Percentiles rank a stretch among this genome's conserved stretches.
Conservation (phyloP, 768 basidiomycete species). For the Leccinum variicolor region DNA sequence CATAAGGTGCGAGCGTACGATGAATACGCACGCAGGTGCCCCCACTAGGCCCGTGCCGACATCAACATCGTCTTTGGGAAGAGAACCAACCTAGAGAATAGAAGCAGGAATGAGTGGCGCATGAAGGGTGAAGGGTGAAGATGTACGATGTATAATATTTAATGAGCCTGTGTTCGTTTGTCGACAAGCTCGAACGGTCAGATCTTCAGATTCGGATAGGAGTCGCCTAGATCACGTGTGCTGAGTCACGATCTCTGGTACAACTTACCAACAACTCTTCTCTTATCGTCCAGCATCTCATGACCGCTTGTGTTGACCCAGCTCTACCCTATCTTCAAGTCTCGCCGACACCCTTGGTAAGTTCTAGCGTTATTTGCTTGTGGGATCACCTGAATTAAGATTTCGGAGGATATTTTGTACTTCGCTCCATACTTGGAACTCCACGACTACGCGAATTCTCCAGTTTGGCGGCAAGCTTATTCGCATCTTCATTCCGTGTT, state of each 20-base stretch:
- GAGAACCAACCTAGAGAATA: conserved; percentile 78
- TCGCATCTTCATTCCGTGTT: neutral
- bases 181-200: too few relatives aligned
- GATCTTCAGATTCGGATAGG: too few relatives aligned
- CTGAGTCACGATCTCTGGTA: too few relatives aligned
- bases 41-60: conserved; percentile 98
- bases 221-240: too few relatives aligned
- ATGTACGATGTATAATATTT: too few relatives aligned
- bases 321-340: neutral
- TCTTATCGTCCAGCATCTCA: neutral
- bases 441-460: neutral
- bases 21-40: conserved; percentile 79
- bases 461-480: neutral
- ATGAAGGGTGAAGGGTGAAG: conserved; percentile 29
- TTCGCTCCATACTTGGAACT: neutral
- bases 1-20: neutral
- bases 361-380: neutral
- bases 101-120: conserved; percentile 49
- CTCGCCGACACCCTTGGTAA: neutral
- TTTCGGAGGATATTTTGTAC: neutral
- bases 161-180: too few relatives aligned
- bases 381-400: neutral
- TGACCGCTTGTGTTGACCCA: neutral
- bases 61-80: conserved; percentile 86
- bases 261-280: neutral